Conservation (phyloP, 208 protist genomes). For the Wallacemonas sp. region DNA sequence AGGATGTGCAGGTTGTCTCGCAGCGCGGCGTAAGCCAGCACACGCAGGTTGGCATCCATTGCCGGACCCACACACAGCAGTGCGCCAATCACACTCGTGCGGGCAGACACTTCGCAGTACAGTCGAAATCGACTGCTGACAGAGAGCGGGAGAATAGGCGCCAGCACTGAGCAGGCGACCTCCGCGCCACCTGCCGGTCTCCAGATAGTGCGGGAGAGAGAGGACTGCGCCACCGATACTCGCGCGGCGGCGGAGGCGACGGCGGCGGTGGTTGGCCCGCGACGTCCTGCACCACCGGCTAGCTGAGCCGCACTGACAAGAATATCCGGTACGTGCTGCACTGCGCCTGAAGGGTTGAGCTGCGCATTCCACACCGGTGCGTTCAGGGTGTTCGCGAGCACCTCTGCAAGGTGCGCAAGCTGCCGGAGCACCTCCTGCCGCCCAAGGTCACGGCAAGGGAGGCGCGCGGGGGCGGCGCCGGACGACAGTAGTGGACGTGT, state of each 20-base stretch:
- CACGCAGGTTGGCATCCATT: constrained; percentile 4
- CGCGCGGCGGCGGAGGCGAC: too few species aligned
- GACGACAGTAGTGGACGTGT: too few species aligned
- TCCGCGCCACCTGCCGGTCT: not conserved
- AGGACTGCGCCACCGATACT: too few species aligned
- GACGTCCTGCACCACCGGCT: not conserved
- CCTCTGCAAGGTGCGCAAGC: not conserved
- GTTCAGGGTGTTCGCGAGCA: not conserved
- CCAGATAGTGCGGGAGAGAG: not conserved
- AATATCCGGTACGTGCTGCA: not conserved
- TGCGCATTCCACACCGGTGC: not conserved
- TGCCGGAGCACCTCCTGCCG: not conserved
- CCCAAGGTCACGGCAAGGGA: too few species aligned
- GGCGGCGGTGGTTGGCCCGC: not conserved
- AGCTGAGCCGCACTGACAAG: not conserved
- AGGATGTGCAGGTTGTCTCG: not conserved
- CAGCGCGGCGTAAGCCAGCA: not conserved
- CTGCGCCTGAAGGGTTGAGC: not conserved
- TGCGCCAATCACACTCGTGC: not conserved
- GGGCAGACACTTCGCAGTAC: not conserved
- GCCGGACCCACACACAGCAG: not conserved
- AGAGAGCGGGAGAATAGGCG: constrained; percentile 2
- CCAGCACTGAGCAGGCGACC: not conserved
- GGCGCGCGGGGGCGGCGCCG: too few species aligned
- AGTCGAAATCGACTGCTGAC: not conserved